Conservation (phyloP, 495 filamentous ascomycete species). For the Pseudevernia furfuracea region DNA sequence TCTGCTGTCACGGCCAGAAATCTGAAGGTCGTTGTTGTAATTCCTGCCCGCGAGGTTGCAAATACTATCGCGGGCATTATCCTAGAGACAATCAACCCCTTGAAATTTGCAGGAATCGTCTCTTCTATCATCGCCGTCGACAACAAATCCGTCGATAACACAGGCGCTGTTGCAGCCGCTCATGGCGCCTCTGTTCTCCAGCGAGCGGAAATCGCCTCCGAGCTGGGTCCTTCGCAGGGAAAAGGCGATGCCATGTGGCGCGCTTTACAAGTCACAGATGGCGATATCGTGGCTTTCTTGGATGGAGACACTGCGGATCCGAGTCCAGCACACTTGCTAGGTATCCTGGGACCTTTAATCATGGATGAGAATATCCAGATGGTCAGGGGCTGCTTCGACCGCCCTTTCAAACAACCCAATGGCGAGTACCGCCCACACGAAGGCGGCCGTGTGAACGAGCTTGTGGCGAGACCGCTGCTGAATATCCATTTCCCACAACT, state of each 20-base stretch:
- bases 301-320: slow-evolving; percentile 10
- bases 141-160: background rate
- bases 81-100: slow-evolving; percentile 3
- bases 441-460: slow-evolving; percentile 7
- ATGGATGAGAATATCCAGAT: slow-evolving; percentile 12
- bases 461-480: slow-evolving; percentile 7
- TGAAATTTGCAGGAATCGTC: slow-evolving; percentile 1
- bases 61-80: slow-evolving; percentile 5
- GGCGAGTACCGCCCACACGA: slow-evolving; percentile 5
- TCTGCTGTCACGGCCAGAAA: slow-evolving; percentile 5
- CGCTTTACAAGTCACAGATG: slow-evolving; percentile 7
- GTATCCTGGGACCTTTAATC: slow-evolving; percentile 5
- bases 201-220: slow-evolving; percentile 6
- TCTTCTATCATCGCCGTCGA: slow-evolving; percentile 3
- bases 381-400: slow-evolving; percentile 8
- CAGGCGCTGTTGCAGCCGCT: slow-evolving; percentile 5
- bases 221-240: slow-evolving; percentile 5
- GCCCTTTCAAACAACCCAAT: slow-evolving; percentile 9
- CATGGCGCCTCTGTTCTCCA: slow-evolving; percentile 10
- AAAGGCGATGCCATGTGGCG: slow-evolving; percentile 12
- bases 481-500: slow-evolving; percentile 10
- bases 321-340: slow-evolving; percentile 7
- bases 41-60: slow-evolving; percentile 9
- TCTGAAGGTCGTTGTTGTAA: background rate
- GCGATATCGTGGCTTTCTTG: slow-evolving; percentile 3